Percentiles rank a stretch among this genome's conserved stretches.
These are phyloP conservation scores for Podaxis carcinomalis DNA, from an alignment of 768 basidiomycete species.

Conservation along the genomic window DNA sequence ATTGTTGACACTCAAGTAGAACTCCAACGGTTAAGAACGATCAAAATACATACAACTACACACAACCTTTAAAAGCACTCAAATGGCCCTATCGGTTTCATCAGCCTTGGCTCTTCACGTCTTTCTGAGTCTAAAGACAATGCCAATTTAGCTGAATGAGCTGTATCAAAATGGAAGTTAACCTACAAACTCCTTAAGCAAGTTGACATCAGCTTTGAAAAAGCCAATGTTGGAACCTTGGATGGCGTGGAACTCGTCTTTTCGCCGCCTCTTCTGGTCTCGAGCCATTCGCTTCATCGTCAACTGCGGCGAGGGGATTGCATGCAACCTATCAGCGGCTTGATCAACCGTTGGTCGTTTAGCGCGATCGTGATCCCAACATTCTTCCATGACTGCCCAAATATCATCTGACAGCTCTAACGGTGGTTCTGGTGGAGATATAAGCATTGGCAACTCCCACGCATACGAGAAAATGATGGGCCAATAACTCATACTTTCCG, in stretches of 20 bases:
- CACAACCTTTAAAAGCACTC: too few relatives aligned
- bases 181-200: not conserved
- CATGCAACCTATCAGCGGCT: not conserved
- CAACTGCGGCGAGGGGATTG: not conserved
- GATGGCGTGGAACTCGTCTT: not conserved
- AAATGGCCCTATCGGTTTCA: too few relatives aligned
- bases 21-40: too few relatives aligned
- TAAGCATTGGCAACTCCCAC: too few relatives aligned
- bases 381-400: constrained; percentile 20
- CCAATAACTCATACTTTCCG: too few relatives aligned
- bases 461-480: too few relatives aligned
- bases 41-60: too few relatives aligned
- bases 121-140: too few relatives aligned
- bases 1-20: too few relatives aligned
- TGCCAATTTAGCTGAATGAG: not conserved
- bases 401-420: constrained; percentile 15
- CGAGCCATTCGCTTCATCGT: not conserved
- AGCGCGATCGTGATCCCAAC: constrained; percentile 19
- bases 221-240: not conserved
- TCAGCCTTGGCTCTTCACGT: too few relatives aligned
- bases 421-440: constrained; percentile 8
- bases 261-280: not conserved
- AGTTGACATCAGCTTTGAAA: not conserved
- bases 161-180: not conserved
- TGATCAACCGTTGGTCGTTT: constrained; percentile 15